phyloP scores from a whole-genome alignment of 805 yeast genomes.

The Teunomyces funiuensis region DNA sequence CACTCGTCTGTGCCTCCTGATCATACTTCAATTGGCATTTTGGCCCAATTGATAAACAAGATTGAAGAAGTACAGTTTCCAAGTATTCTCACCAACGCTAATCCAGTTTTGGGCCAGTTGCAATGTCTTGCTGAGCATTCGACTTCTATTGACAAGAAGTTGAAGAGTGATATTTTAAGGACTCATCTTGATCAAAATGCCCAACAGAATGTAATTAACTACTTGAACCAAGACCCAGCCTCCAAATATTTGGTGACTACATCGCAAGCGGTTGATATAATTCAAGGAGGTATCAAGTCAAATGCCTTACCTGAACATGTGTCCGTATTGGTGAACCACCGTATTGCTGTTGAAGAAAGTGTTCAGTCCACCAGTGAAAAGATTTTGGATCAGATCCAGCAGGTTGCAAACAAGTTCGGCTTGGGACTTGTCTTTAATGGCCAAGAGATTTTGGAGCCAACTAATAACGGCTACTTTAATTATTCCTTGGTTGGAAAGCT shows the following conservation, averaged over 20 bases:
- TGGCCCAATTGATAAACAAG: constrained; percentile 39
- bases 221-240: constrained; percentile 23
- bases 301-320: constrained; percentile 53
- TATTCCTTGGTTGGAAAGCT: constrained; percentile 24
- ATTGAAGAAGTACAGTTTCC: constrained; percentile 40
- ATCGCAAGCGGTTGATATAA: constrained; percentile 49
- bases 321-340: constrained; percentile 41
- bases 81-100: constrained; percentile 38
- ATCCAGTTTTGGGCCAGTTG: constrained; percentile 44
- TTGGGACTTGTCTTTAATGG: constrained; percentile 37
- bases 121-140: constrained; percentile 50
- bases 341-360: constrained; percentile 47
- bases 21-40: constrained; percentile 49
- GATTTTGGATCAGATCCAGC: constrained; percentile 26
- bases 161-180: constrained; percentile 38
- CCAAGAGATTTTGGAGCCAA: constrained; percentile 19
- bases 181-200: constrained; percentile 37
- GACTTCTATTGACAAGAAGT: constrained; percentile 25
- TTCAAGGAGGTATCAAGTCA: constrained; percentile 49
- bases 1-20: constrained; percentile 52
- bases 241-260: constrained; percentile 43
- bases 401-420: constrained; percentile 35
- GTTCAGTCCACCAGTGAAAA: constrained; percentile 34
- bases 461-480: constrained; percentile 32
- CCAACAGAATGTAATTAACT: constrained; percentile 36